These are phyloP conservation scores for Termitomyces sp. DNA, from an alignment of 768 basidiomycete genomes.

Conservation along the genomic window DNA sequence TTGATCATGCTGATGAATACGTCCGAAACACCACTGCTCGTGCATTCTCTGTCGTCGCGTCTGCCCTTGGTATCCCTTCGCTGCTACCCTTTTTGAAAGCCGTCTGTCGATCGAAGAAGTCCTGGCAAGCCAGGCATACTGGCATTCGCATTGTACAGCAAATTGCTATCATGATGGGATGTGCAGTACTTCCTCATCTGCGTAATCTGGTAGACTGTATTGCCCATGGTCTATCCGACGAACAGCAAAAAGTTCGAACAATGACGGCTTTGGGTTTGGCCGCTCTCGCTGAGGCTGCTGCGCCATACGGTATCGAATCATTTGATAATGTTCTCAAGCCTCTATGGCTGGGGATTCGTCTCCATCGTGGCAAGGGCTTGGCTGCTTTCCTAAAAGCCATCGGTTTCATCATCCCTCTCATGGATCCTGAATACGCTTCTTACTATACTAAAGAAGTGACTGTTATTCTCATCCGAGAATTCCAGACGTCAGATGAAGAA, in stretches of 20 bases:
- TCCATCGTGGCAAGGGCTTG: slow-evolving; percentile 92
- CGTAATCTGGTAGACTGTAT: slow-evolving; percentile 97
- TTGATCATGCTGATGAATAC: slow-evolving; percentile 99
- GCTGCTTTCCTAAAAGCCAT: slow-evolving; percentile 97
- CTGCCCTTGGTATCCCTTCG: slow-evolving; percentile 96
- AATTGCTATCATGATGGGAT: slow-evolving; percentile 99
- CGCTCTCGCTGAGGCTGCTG: slow-evolving; percentile 94
- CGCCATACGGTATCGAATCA: slow-evolving; percentile 99
- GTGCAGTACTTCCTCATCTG: slow-evolving; percentile 94
- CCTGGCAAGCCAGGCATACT: slow-evolving; percentile 99
- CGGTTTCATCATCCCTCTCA: slow-evolving; percentile 98
- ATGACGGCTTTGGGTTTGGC: slow-evolving; percentile 93
- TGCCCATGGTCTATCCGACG: slow-evolving; percentile 87
- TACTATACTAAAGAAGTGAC: slow-evolving; percentile 99
- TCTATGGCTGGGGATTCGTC: slow-evolving; percentile 89
- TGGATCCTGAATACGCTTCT: slow-evolving; percentile 99
- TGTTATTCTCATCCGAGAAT: slow-evolving; percentile 95
- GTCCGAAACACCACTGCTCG: slow-evolving; percentile 98
- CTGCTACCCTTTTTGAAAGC: slow-evolving; percentile 98
- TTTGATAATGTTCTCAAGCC: slow-evolving; percentile 97
- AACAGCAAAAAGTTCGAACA: slow-evolving; percentile 94
- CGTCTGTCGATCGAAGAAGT: slow-evolving; percentile 98
- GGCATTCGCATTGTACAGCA: slow-evolving; percentile 99
- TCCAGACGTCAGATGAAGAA: slow-evolving; percentile 99
- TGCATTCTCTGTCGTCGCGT: slow-evolving; percentile 98